A percentile compares a stretch with the other conserved stretches of the same genome.
Evolutionary conservation across 169 alveolate species (phyloP).

Genomic region (Eimeria tenella): DNA sequence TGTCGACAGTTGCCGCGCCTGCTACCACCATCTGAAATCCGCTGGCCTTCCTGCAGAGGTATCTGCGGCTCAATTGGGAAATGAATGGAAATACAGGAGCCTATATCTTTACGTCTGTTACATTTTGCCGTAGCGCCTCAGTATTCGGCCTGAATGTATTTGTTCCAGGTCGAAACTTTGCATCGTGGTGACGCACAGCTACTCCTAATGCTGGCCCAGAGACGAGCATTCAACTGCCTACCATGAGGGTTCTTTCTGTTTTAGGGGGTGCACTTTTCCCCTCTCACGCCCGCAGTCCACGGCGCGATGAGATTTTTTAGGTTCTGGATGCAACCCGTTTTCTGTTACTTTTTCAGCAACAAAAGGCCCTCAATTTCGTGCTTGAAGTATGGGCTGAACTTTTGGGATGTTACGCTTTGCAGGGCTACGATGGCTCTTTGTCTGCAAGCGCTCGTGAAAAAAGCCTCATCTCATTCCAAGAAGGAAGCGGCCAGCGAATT

Average conservation of each 20-base stretch:
- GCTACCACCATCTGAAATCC: slow-evolving; percentile 65
- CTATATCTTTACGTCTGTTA: no score
- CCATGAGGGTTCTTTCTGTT: slow-evolving; percentile 35
- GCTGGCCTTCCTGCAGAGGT: slow-evolving; percentile 74
- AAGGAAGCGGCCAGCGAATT: slow-evolving; percentile 58
- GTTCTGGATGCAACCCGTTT: slow-evolving; percentile 45
- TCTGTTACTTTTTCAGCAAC: slow-evolving; percentile 40
- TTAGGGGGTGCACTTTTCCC: slow-evolving; percentile 54
- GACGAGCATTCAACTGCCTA: slow-evolving; percentile 17
- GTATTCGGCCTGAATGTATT: no score
- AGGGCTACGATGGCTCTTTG: slow-evolving; percentile 72
- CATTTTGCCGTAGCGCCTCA: no score
- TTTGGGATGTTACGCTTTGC: not conserved
- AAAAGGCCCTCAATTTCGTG: not conserved
- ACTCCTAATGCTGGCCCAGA: slow-evolving; percentile 57
- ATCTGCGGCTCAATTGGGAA: not conserved
- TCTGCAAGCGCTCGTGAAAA: slow-evolving; percentile 57
- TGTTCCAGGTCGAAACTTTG: no score
- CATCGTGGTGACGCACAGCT: slow-evolving; percentile 10
- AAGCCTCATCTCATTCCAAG: slow-evolving; percentile 30
- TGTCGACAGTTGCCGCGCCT: slow-evolving; percentile 76
- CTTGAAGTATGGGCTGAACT: not conserved
- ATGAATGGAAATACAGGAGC: no score
- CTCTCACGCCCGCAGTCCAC: not conserved
- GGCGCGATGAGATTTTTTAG: slow-evolving; percentile 75